Conservation (phyloP, 1,284 basidiomycete species). For the Ceratobasidium sp. region DNA sequence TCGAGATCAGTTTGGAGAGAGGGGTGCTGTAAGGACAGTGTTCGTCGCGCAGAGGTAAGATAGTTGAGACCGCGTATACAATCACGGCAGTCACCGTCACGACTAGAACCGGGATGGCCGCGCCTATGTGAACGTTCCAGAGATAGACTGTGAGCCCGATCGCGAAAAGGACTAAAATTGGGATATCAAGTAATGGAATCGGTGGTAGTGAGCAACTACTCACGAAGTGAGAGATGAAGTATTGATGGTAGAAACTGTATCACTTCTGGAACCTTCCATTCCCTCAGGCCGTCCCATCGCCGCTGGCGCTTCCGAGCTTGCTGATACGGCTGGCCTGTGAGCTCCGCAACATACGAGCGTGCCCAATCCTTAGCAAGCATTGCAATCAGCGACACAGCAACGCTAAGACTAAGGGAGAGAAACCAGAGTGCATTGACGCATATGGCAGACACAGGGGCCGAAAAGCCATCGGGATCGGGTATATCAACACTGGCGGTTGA, state of each 20-base stretch:
- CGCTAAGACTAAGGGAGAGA: too few relatives aligned
- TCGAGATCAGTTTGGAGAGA: background rate
- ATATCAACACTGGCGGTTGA: background rate
- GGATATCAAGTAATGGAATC: background rate
- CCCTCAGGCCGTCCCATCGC: constrained; percentile 6
- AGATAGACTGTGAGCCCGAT: constrained; percentile 1
- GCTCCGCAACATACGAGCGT: too few relatives aligned
- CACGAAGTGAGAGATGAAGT: constrained; percentile 11
- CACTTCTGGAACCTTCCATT: constrained; percentile 19
- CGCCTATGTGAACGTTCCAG: constrained; percentile 6
- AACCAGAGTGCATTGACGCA: constrained; percentile 27
- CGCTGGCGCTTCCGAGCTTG: constrained; percentile 14
- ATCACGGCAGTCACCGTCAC: background rate
- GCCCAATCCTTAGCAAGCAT: too few relatives aligned
- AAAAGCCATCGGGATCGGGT: background rate
- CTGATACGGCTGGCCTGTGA: constrained; percentile 14
- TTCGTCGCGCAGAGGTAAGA: constrained; percentile 4
- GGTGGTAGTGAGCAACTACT: background rate
- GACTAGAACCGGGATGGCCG: background rate
- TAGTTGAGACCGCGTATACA: background rate
- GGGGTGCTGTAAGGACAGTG: constrained; percentile 12
- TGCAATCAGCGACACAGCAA: too few relatives aligned
- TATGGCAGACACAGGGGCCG: background rate
- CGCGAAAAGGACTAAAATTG: constrained; percentile 14
- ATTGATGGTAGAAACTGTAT: constrained; percentile 7